Evolutionary conservation across 306 rosid species (phyloP).

Genomic region (Benincasa hispida): DNA sequence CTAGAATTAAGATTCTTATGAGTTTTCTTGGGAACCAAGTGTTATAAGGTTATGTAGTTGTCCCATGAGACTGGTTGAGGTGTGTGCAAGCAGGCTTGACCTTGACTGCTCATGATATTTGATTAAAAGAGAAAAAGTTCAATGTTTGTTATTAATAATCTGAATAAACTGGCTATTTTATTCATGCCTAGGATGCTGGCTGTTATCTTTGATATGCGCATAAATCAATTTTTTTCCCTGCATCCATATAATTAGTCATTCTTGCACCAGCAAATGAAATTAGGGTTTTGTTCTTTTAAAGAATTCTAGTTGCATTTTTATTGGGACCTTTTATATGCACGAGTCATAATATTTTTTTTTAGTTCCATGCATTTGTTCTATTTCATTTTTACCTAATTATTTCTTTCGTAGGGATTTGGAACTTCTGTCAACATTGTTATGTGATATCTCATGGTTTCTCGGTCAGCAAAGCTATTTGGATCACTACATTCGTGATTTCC

Average conservation of each 20-base stretch:
- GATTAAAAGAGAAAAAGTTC: background rate
- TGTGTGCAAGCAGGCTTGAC: background rate
- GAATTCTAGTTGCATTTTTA: background rate
- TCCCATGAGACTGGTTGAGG: background rate
- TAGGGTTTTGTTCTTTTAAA: background rate
- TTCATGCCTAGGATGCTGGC: background rate
- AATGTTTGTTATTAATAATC: background rate
- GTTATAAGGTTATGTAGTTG: background rate
- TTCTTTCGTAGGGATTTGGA: constrained; percentile 52
- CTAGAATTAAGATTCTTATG: background rate
- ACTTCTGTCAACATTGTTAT: constrained; percentile 58
- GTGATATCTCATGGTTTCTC: constrained; percentile 60
- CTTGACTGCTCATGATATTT: background rate
- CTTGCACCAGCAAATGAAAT: background rate
- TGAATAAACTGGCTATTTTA: background rate
- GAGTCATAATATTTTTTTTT: background rate
- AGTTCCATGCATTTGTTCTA: background rate
- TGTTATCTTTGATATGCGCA: background rate
- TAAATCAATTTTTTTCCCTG: background rate
- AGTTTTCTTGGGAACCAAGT: background rate
- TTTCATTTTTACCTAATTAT: background rate
- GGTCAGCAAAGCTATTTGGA: constrained; percentile 68
- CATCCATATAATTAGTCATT: background rate
- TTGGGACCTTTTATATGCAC: background rate
- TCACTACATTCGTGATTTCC: constrained; percentile 87